A percentile compares a stretch with the other conserved stretches of the same genome.
Conservation (phyloP, 768 basidiomycete species). For the Leccinellum albellum region DNA sequence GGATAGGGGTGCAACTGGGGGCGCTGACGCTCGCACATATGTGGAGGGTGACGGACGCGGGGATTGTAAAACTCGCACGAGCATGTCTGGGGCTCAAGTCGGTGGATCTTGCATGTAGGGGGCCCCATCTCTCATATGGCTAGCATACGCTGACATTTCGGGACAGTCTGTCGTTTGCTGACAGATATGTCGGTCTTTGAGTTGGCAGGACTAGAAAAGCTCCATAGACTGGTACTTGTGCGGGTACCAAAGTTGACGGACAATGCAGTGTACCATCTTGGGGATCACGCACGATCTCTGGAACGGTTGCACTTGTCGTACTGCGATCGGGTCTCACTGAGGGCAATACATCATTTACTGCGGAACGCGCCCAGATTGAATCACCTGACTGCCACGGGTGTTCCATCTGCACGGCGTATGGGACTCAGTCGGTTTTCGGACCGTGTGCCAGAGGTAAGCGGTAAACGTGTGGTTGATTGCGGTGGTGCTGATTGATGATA, state of each 20-base stretch:
- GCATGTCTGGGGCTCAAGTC: constrained; percentile 71
- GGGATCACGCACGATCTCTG: constrained; percentile 63
- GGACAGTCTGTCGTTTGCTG: constrained; percentile 70
- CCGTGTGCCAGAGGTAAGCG: constrained; percentile 55
- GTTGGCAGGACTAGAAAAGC: constrained; percentile 60
- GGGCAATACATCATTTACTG: constrained; percentile 69
- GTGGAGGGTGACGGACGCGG: constrained; percentile 73
- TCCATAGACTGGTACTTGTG: constrained; percentile 77
- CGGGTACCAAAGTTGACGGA: constrained; percentile 83
- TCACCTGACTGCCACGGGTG: constrained; percentile 77
- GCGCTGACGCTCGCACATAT: constrained; percentile 80
- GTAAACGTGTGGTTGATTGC: background rate
- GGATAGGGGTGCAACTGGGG: constrained; percentile 73
- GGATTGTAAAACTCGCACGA: constrained; percentile 63
- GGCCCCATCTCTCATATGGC: background rate
- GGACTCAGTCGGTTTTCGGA: constrained; percentile 80
- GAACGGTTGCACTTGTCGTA: constrained; percentile 85
- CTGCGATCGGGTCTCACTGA: constrained; percentile 76
- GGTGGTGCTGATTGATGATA: constrained; percentile 27
- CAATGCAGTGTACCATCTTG: constrained; percentile 73
- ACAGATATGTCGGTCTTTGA: constrained; percentile 86
- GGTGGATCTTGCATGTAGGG: constrained; percentile 83
- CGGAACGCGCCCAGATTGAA: constrained; percentile 56
- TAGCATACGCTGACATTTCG: constrained; percentile 10
- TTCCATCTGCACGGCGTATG: constrained; percentile 64